phyloP scores from a whole-genome alignment of 164 flowering plant species.

The Kingdonia uniflora region DNA sequence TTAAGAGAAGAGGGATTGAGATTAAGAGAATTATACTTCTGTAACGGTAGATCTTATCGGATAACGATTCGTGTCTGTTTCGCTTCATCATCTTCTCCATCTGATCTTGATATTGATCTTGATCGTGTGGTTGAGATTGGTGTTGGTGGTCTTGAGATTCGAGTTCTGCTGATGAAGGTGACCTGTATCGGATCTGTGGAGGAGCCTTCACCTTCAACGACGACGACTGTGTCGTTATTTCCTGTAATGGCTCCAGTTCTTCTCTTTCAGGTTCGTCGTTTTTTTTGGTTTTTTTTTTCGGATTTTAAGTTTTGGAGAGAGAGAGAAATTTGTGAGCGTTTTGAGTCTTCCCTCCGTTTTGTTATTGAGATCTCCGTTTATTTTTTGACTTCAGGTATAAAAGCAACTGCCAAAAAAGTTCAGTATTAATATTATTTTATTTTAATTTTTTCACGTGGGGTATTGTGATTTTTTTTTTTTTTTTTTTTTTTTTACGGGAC shows the following conservation, averaged over 20 bases:
- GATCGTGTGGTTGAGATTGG: constrained; percentile 14
- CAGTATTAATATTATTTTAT: no score
- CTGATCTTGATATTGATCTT: constrained; percentile 11
- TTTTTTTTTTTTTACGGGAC: no score
- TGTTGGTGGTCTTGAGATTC: constrained; percentile 34
- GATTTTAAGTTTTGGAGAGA: not conserved
- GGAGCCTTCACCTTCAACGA: constrained; percentile 31
- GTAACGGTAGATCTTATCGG: constrained; percentile 54
- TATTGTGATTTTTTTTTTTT: no score
- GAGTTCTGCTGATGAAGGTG: constrained; percentile 86
- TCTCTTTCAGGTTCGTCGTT: not conserved
- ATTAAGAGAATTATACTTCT: constrained; percentile 51
- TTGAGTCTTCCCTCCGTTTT: not conserved
- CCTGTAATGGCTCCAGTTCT: constrained; percentile 60
- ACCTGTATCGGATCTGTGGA: constrained; percentile 81
- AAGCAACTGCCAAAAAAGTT: no score
- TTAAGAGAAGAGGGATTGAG: constrained; percentile 56
- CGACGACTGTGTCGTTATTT: constrained; percentile 31
- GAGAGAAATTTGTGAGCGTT: no score
- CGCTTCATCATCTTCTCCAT: constrained; percentile 31
- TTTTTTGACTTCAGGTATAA: no score
- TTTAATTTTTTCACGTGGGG: no score
- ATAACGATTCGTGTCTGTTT: constrained; percentile 27
- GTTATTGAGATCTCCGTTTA: no score
- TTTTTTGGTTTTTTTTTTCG: not conserved